Percentiles rank a stretch among this genome's conserved stretches.
Evolutionary conservation across 2,329 filamentous ascomycete species (phyloP).

Genomic region (Sporothrix protearum): DNA sequence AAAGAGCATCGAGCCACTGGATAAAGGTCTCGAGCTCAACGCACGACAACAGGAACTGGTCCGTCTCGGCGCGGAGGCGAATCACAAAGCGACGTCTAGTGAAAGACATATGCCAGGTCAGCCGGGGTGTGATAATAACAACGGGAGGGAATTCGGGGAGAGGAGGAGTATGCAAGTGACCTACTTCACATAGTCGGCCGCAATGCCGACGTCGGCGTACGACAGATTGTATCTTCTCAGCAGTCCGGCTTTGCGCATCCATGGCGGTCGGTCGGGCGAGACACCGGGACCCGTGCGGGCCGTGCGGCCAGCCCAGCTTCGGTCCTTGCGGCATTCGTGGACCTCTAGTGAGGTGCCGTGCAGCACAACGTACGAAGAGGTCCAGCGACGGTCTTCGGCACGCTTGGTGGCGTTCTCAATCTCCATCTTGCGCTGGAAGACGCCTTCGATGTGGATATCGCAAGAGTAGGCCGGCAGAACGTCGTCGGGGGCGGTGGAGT

Average conservation of each 20-base stretch:
- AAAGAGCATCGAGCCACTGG: slow-evolving; percentile 64
- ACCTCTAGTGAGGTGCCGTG: slow-evolving; percentile 66
- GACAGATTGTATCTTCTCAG: slow-evolving; percentile 68
- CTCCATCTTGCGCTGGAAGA: slow-evolving; percentile 63
- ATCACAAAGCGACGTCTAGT: slow-evolving; percentile 61
- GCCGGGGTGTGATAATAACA: background rate
- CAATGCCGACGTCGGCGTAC: slow-evolving; percentile 71
- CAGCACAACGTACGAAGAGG: slow-evolving; percentile 59
- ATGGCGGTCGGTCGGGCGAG: slow-evolving; percentile 50
- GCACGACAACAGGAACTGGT: slow-evolving; percentile 69
- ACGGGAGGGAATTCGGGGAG: background rate
- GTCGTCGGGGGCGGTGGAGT: slow-evolving; percentile 36
- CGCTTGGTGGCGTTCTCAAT: slow-evolving; percentile 61
- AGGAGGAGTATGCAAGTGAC: slow-evolving; percentile 32
- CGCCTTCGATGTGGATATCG: slow-evolving; percentile 52
- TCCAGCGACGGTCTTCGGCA: slow-evolving; percentile 62
- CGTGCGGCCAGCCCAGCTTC: slow-evolving; percentile 46
- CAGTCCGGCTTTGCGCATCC: slow-evolving; percentile 52
- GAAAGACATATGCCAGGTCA: slow-evolving; percentile 22
- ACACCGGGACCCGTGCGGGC: slow-evolving; percentile 48
- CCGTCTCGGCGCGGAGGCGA: slow-evolving; percentile 67
- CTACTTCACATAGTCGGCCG: slow-evolving; percentile 67
- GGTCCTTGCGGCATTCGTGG: slow-evolving; percentile 59
- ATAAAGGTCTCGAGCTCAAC: slow-evolving; percentile 62
- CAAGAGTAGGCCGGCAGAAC: slow-evolving; percentile 55